phyloP scores from a whole-genome alignment of 106 monocot genomes.

The Hemerocallis citrina region DNA sequence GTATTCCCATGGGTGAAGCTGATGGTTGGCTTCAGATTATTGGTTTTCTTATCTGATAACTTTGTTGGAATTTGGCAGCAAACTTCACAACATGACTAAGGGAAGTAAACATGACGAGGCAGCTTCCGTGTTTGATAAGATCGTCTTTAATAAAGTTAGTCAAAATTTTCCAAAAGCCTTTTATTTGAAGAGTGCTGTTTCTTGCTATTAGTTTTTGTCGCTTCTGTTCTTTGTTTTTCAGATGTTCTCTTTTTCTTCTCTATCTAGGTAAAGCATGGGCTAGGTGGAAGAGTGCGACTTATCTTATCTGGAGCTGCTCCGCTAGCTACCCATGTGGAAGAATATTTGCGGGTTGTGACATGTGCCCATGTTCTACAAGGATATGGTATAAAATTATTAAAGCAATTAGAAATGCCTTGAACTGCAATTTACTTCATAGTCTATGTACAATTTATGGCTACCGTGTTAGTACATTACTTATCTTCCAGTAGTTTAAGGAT shows the following conservation, averaged over 20 bases:
- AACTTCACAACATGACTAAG: slow-evolving; percentile 49
- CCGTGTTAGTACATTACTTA: neutral
- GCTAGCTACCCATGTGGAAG: slow-evolving; percentile 78
- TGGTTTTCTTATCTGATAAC: neutral
- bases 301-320: slow-evolving; percentile 95
- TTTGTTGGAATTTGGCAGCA: slow-evolving; percentile 36
- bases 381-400: slow-evolving; percentile 47
- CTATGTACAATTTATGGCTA: neutral
- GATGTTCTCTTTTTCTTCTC: neutral
- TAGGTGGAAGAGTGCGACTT: slow-evolving; percentile 81
- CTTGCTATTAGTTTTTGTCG: neutral
- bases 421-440: too few relatives aligned
- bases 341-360: slow-evolving; percentile 72
- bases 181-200: neutral
- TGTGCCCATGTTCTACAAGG: slow-evolving; percentile 85
- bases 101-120: slow-evolving; percentile 81
- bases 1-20: too few relatives aligned
- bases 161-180: neutral
- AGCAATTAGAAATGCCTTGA: neutral
- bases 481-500: too few relatives aligned
- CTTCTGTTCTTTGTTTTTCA: slow-evolving; percentile 4
- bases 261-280: slow-evolving; percentile 71
- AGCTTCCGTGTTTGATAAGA: slow-evolving; percentile 56
- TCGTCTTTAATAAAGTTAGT: slow-evolving; percentile 80
- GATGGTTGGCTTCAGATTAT: neutral